Evolutionary conservation across 148 eudicot species (phyloP).

Genomic region (Pharnaceum exiguum): DNA sequence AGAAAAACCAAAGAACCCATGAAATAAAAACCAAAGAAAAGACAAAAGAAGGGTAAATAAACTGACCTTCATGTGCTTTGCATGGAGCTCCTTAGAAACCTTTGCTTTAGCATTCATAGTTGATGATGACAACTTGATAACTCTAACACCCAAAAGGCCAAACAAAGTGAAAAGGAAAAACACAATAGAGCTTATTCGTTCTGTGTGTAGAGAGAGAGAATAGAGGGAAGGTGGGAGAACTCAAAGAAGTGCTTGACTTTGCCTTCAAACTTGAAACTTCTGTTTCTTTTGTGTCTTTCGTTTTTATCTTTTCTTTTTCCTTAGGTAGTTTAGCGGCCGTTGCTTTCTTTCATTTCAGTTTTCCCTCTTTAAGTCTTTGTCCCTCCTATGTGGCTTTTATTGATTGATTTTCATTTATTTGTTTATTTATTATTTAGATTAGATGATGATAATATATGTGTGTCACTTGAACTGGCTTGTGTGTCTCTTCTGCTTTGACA

Average conservation of each 20-base stretch:
- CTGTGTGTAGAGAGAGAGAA: background rate
- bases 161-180: background rate
- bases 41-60: background rate
- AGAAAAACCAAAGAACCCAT: background rate
- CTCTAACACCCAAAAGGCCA: background rate
- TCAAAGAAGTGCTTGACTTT: slow-evolving; percentile 8
- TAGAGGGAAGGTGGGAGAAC: background rate
- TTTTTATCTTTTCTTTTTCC: background rate
- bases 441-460: too few relatives aligned
- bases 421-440: too few relatives aligned
- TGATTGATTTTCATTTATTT: too few relatives aligned
- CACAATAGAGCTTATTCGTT: background rate
- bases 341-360: background rate
- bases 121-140: background rate
- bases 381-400: background rate
- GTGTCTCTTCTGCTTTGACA: background rate
- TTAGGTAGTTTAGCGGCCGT: background rate
- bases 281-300: too few relatives aligned
- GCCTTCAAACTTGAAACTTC: background rate
- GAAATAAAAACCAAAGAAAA: background rate
- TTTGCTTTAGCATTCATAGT: slow-evolving; percentile 58
- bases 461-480: background rate
- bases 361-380: background rate
- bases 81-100: slow-evolving; percentile 49
- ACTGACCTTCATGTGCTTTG: slow-evolving; percentile 53